Conservation (phyloP, 768 basidiomycete genomes). For the Mycena amicta region DNA sequence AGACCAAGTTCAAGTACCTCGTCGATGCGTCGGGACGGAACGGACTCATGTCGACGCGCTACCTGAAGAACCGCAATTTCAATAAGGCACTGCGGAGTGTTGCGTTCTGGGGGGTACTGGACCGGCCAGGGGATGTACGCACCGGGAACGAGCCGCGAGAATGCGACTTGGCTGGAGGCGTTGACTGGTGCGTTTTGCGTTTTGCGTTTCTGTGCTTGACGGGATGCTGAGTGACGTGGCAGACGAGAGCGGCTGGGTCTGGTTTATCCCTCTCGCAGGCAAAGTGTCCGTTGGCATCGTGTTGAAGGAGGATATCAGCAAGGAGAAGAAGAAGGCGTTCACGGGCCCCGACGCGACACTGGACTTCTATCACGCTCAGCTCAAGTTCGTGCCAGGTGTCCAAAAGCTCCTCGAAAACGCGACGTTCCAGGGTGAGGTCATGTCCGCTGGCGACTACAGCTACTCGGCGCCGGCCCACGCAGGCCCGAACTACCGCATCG, state of each 20-base stretch:
- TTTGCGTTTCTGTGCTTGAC: no score
- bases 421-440: conserved; percentile 28
- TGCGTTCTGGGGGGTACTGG: conserved; percentile 37
- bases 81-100: conserved; percentile 1
- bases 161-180: conserved; percentile 35
- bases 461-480: conserved; percentile 41
- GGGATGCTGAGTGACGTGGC: no score
- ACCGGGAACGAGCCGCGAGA: conserved; percentile 33
- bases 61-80: conserved; percentile 31
- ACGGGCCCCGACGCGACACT: background rate
- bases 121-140: conserved; percentile 30
- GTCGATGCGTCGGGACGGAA: conserved; percentile 64
- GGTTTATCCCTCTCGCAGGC: conserved; percentile 42
- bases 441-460: conserved; percentile 32
- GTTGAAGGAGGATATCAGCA: conserved; percentile 31
- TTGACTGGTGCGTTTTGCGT: conserved; percentile 2
- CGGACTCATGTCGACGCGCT: conserved; percentile 50
- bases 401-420: conserved; percentile 28
- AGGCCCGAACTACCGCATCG: conserved; percentile 35
- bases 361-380: conserved; percentile 31
- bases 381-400: conserved; percentile 30
- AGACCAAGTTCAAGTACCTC: conserved; percentile 58
- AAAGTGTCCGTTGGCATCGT: conserved; percentile 41
- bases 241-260: conserved; percentile 45
- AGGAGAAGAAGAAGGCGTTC: conserved; percentile 16